Evolutionary conservation across 1,284 basidiomycete species (phyloP).

Genomic region (Melampsora larici-populina): DNA sequence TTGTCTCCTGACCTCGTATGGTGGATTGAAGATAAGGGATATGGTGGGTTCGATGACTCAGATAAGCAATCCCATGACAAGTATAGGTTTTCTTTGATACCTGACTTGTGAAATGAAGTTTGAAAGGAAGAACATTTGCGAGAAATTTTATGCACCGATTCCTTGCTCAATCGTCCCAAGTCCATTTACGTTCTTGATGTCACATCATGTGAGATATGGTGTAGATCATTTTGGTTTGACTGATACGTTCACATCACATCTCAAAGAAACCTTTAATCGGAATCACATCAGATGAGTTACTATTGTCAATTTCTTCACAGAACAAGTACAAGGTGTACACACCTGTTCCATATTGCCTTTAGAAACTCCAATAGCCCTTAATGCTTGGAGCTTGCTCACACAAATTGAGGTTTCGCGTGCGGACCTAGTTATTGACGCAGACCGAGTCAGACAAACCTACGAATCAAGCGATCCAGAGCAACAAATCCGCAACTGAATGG

Average conservation of each 20-base stretch:
- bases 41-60: too few species aligned
- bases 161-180: slow-evolving; percentile 80
- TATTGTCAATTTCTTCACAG: not conserved
- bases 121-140: too few species aligned
- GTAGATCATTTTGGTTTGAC: slow-evolving; percentile 56
- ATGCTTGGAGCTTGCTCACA: slow-evolving; percentile 74
- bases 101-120: too few species aligned
- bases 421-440: slow-evolving; percentile 58
- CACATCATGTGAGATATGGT: slow-evolving; percentile 77
- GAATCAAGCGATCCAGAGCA: not conserved
- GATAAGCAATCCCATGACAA: too few species aligned
- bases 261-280: slow-evolving; percentile 71
- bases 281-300: not conserved
- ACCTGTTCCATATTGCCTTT: slow-evolving; percentile 98
- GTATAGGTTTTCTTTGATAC: too few species aligned
- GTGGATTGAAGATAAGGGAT: slow-evolving; percentile 50
- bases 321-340: slow-evolving; percentile 31
- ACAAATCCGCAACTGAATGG: slow-evolving; percentile 58
- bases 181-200: slow-evolving; percentile 96
- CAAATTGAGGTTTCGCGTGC: slow-evolving; percentile 89
- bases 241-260: slow-evolving; percentile 95
- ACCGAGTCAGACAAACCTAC: slow-evolving; percentile 16
- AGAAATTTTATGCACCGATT: slow-evolving; percentile 61
- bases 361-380: slow-evolving; percentile 79
- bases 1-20: slow-evolving; percentile 70